phyloP scores from a whole-genome alignment of 2,329 filamentous ascomycete genomes.

The Aspergillus transmontanensis region DNA sequence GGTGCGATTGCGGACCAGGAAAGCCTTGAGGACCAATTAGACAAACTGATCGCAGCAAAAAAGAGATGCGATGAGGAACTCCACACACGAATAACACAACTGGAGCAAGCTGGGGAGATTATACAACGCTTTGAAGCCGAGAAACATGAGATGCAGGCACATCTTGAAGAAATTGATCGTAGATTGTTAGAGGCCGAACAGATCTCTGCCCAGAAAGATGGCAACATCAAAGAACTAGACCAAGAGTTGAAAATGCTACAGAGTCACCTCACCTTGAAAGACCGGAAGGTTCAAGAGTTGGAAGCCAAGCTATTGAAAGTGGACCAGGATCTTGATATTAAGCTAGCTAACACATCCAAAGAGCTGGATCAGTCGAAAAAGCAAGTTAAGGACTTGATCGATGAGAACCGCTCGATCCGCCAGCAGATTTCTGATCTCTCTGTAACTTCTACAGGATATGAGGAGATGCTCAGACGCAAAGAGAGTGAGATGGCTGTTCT shows the following conservation, averaged over 20 bases:
- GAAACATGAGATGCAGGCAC: conserved; percentile 72
- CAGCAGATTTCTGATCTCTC: conserved; percentile 85
- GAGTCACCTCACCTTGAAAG: conserved; percentile 85
- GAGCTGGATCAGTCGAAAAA: conserved; percentile 74
- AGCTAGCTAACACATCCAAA: conserved; percentile 75
- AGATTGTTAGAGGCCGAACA: conserved; percentile 71
- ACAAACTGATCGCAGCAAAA: conserved; percentile 84
- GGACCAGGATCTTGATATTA: conserved; percentile 87
- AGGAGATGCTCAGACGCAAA: conserved; percentile 89
- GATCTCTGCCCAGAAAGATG: conserved; percentile 71
- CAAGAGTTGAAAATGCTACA: conserved; percentile 90
- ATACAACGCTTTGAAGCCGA: conserved; percentile 85
- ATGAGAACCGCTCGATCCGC: conserved; percentile 80
- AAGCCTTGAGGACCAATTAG: conserved; percentile 87
- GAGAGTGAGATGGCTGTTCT: conserved; percentile 89
- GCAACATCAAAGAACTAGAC: conserved; percentile 73
- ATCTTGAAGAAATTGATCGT: conserved; percentile 69
- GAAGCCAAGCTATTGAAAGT: conserved; percentile 80
- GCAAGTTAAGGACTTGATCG: conserved; percentile 73
- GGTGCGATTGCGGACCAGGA: conserved; percentile 94
- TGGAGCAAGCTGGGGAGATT: conserved; percentile 88
- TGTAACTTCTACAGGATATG: conserved; percentile 89
- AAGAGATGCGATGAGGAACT: conserved; percentile 85
- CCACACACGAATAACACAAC: conserved; percentile 73
- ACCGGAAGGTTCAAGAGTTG: conserved; percentile 84